Evolutionary conservation across 192 early-diverging fungal genomes (phyloP), one percentile per base, ranked within the genome.

Genomic region (Diversispora eburnea): DNA sequence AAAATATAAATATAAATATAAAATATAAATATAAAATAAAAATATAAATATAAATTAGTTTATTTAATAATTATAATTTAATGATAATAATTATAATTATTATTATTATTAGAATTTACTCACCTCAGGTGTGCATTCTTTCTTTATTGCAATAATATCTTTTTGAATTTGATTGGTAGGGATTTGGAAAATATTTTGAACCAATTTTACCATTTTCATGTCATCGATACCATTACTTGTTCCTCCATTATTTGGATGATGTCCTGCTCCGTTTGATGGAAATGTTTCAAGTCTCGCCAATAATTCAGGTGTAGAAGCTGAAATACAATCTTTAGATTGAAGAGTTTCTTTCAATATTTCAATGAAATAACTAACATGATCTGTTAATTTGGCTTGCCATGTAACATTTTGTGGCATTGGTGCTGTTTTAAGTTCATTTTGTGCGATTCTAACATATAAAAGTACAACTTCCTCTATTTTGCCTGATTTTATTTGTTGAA

Each of bases 401-500:
- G 60, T 73, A 20, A 47, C 43, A 41, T 52, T 19, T 19, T 60
- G 48, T 8, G 58, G 45, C 13, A 73, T 42, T n/a, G 12, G 33
- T 10, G 60, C 60, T 39, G 51, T 25, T 52, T 73, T 73, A 5
- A 73, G 46, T 54, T 73, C 72, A 0, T 5, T 22, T 9, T 63
- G 72, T 39, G 72, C 47, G 20, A 15, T 63, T 43, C 59, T 61
- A 10, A 73, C 46, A 73, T 51, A 73, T 8, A 55, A 52, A 25
- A 73, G n/a, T 5, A 73, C 60, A 22, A 73, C 5, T 52, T 62
- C 72, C 20, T 73, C 72, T 51, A 73, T 73, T 51, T 73, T 73
- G 41, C 60, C 48, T 25, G 25, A 33, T 33, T 62, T 63, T 41
- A 8, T 25, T 20, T 13, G 10, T 54, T 73, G 62, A 25, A 73